Percentiles rank a stretch among this genome's conserved stretches.
phyloP scores from a whole-genome alignment of 2,329 filamentous ascomycete species.

The Dryadomyces quercivorus region DNA sequence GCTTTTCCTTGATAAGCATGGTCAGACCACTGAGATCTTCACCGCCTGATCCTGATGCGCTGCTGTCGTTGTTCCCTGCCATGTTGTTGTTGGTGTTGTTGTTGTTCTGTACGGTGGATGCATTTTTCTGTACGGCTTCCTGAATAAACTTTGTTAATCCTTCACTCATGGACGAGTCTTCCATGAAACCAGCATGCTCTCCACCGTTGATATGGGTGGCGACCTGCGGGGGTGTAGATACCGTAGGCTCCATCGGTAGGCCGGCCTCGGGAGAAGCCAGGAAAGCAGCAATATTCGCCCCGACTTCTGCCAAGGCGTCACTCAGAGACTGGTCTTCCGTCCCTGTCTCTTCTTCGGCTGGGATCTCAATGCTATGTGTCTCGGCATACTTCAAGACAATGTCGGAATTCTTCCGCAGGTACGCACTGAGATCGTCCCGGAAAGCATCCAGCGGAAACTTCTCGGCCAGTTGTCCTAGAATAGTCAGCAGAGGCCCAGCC shows the following conservation, averaged over 20 bases:
- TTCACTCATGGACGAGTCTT: slow-evolving; percentile 2
- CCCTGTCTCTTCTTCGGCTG: slow-evolving; percentile 18
- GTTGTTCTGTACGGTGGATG: neutral
- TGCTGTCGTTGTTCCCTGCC: neutral
- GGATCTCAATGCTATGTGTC: slow-evolving; percentile 25
- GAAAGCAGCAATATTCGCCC: neutral
- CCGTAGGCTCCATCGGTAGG: neutral
- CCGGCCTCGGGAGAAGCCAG: neutral
- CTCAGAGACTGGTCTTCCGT: slow-evolving; percentile 9
- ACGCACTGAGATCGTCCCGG: slow-evolving; percentile 20
- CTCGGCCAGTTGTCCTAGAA: slow-evolving; percentile 19
- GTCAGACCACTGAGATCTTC: slow-evolving; percentile 15
- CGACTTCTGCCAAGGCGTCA: neutral
- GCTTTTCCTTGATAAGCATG: slow-evolving; percentile 16
- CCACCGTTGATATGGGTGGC: neutral
- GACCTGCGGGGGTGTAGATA: neutral
- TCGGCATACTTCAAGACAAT: slow-evolving; percentile 23
- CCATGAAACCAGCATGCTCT: neutral
- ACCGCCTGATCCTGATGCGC: neutral
- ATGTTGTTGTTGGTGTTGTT: neutral
- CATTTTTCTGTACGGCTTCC: slow-evolving; percentile 12
- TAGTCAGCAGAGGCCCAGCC: no score
- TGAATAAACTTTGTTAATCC: slow-evolving; percentile 13
- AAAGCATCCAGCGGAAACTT: slow-evolving; percentile 27
- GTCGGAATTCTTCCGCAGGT: slow-evolving; percentile 19